Conservation (phyloP, 352 stramenopile genomes). For the Hyphochytrium catenoides region DNA sequence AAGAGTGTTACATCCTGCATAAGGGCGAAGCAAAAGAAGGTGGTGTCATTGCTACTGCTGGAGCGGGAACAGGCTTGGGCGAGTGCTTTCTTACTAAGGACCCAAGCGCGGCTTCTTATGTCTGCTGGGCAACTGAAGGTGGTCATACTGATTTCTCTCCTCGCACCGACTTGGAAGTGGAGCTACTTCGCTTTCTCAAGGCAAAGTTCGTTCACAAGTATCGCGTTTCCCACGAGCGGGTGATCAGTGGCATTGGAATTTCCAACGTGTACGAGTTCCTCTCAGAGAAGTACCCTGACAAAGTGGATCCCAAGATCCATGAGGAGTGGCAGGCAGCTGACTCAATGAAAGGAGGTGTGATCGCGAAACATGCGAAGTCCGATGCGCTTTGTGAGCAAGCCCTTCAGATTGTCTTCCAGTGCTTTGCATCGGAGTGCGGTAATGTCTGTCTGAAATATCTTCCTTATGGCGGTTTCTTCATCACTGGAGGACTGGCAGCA, state of each 20-base stretch:
- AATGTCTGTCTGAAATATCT: conserved; percentile 83
- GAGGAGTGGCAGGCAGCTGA: conserved; percentile 25
- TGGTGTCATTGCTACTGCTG: conserved; percentile 81
- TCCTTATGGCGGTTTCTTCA: conserved; percentile 84
- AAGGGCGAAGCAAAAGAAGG: conserved; percentile 29
- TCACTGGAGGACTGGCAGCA: conserved; percentile 82
- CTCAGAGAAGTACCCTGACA: conserved; percentile 59
- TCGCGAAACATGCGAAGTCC: conserved; percentile 60
- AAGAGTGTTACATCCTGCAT: conserved; percentile 74
- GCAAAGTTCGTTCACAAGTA: conserved; percentile 43
- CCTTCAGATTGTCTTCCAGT: conserved; percentile 60
- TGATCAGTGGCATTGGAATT: conserved; percentile 81
- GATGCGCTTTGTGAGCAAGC: conserved; percentile 55
- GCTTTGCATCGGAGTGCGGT: conserved; percentile 82
- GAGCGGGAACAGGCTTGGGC: conserved; percentile 83
- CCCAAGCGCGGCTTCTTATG: conserved; percentile 56
- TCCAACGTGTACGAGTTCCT: conserved; percentile 92
- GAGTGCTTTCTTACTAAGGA: conserved; percentile 90
- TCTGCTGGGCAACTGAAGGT: conserved; percentile 74
- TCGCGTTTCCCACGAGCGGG: conserved; percentile 81
- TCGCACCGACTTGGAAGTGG: conserved; percentile 53
- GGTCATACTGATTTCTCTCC: conserved; percentile 87
- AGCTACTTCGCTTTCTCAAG: conserved; percentile 13
- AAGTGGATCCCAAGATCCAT: conserved; percentile 51
- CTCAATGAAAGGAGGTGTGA: conserved; percentile 43